Percentiles rank a stretch among this genome's conserved stretches.
These are phyloP conservation scores for Aspergillus steynii DNA, from an alignment of 495 filamentous ascomycete genomes.

Conservation along the genomic window DNA sequence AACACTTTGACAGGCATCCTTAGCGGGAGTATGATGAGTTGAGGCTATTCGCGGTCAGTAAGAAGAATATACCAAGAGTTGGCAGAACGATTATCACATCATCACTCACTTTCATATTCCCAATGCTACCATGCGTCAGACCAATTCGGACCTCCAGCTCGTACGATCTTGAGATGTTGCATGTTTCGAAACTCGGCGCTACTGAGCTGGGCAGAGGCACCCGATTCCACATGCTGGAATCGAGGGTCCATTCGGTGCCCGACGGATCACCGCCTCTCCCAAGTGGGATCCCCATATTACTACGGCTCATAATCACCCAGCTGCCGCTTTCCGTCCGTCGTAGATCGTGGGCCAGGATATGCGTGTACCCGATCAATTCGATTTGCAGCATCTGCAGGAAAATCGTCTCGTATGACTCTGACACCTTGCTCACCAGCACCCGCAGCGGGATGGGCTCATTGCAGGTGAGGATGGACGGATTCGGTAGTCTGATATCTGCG, in stretches of 20 bases:
- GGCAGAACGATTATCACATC: constrained; percentile 1
- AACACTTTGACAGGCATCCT: constrained; percentile 77
- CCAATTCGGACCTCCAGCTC: constrained; percentile 81
- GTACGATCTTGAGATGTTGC: constrained; percentile 81
- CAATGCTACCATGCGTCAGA: constrained; percentile 57
- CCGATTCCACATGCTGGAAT: constrained; percentile 66
- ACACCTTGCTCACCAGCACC: constrained; percentile 72
- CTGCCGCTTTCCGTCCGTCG: constrained; percentile 60
- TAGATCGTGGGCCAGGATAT: constrained; percentile 72
- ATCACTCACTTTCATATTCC: constrained; percentile 51
- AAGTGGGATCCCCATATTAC: constrained; percentile 66
- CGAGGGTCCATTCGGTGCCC: constrained; percentile 66
- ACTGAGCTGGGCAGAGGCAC: constrained; percentile 77
- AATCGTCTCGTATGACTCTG: constrained; percentile 60
- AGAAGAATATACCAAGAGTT: constrained; percentile 5
- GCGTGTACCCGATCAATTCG: constrained; percentile 74
- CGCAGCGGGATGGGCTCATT: constrained; percentile 81
- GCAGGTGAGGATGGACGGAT: constrained; percentile 87
- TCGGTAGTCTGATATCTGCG: constrained; percentile 81
- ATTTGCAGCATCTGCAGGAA: constrained; percentile 80
- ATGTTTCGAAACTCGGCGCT: constrained; percentile 82
- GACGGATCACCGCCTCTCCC: constrained; percentile 56
- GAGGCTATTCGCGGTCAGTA: constrained; percentile 48
- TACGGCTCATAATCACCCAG: constrained; percentile 68
- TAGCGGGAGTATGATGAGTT: constrained; percentile 72